A percentile compares a stretch with the other conserved stretches of the same genome.
These are phyloP conservation scores for Scheffersomyces coipomensis DNA, from an alignment of 805 yeast genomes.

Conservation along the genomic window DNA sequence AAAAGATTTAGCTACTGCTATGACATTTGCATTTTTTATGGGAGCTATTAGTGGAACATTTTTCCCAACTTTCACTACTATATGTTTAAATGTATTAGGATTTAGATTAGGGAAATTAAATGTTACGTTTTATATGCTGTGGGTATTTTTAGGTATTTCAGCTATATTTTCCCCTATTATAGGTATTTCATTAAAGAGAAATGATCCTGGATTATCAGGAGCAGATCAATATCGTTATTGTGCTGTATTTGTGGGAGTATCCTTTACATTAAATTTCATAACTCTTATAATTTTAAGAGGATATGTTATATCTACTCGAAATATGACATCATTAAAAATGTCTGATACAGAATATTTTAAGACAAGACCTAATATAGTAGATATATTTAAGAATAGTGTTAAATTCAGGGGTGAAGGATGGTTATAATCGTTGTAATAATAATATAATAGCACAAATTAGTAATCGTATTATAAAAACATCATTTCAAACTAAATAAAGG, in stretches of 20 bases:
- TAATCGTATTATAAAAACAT: no score
- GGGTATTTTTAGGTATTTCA: conserved; percentile 46
- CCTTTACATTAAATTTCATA: conserved; percentile 35
- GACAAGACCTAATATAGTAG: not conserved
- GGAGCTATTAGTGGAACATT: conserved; percentile 34
- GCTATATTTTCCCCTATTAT: conserved; percentile 53
- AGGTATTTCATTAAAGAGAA: conserved; percentile 43
- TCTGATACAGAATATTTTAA: not conserved
- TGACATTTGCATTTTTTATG: conserved; percentile 24
- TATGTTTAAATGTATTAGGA: conserved; percentile 57
- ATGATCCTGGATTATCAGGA: conserved; percentile 29
- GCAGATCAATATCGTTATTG: conserved; percentile 49
- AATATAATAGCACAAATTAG: no score
- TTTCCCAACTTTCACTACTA: conserved; percentile 41
- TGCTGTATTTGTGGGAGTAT: conserved; percentile 52
- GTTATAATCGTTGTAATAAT: not conserved
- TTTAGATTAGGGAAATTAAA: conserved; percentile 51
- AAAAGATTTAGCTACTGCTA: conserved; percentile 22
- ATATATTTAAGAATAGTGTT: not conserved
- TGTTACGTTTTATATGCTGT: conserved; percentile 45
- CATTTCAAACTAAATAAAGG: no score
- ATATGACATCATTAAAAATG: not conserved
- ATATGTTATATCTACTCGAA: conserved; percentile 32
- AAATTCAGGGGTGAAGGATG: not conserved
- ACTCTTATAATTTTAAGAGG: conserved; percentile 43